Evolutionary conservation across 352 stramenopile genomes (phyloP).

Genomic region (Hyaloperonospora brassicae): DNA sequence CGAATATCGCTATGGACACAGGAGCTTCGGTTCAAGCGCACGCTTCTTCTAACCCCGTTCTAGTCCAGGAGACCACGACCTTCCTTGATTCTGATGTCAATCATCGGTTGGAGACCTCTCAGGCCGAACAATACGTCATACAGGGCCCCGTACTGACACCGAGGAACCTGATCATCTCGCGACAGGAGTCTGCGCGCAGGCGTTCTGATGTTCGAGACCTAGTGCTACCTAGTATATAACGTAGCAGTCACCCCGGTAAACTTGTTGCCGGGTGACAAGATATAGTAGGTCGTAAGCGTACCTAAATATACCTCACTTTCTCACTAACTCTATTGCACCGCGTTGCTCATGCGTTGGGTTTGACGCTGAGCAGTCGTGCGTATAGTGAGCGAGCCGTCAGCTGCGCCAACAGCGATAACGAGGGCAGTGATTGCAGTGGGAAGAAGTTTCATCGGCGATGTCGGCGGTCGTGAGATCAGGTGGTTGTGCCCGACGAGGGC

Average conservation of each 20-base stretch:
- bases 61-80: not conserved
- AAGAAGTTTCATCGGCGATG: too few species aligned
- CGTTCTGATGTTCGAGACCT: not conserved
- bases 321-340: too few species aligned
- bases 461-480: too few species aligned
- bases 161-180: not conserved
- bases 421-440: too few species aligned
- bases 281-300: too few species aligned
- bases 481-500: too few species aligned
- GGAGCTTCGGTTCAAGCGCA: not conserved
- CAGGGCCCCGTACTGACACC: not conserved
- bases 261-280: too few species aligned
- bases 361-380: too few species aligned
- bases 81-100: not conserved
- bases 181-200: not conserved
- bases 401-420: too few species aligned
- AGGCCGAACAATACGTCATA: not conserved
- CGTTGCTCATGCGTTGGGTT: too few species aligned
- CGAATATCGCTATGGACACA: not conserved
- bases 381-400: too few species aligned
- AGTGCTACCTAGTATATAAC: not conserved
- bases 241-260: not conserved
- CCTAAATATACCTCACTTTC: too few species aligned
- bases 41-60: not conserved
- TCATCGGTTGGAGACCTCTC: not conserved